These are phyloP conservation scores for Irpex sp. DNA, from an alignment of 1,284 basidiomycete species.

Conservation along the genomic window DNA sequence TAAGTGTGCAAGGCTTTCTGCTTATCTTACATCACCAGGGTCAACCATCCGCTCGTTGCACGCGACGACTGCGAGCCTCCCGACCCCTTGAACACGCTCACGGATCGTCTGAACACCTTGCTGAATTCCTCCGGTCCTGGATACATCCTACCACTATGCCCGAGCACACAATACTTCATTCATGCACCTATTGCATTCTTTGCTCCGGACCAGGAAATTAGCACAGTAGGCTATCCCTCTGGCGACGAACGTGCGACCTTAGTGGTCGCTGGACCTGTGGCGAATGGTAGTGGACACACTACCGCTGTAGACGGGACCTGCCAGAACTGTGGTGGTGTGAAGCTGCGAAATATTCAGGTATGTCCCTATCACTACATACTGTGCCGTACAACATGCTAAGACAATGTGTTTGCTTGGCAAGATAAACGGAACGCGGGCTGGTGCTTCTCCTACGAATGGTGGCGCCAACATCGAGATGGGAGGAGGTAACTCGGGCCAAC, in stretches of 20 bases:
- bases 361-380: constrained; percentile 6
- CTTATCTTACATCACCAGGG: constrained; percentile 4
- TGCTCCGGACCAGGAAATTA: constrained; percentile 71
- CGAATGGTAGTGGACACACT: constrained; percentile 58
- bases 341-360: constrained; percentile 71
- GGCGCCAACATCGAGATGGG: constrained; percentile 80
- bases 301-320: constrained; percentile 70
- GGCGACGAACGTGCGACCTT: constrained; percentile 50
- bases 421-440: constrained; percentile 65
- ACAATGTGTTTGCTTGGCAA: constrained; percentile 22
- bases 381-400: not conserved
- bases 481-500: constrained; percentile 59
- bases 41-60: constrained; percentile 12
- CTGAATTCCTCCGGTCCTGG: constrained; percentile 63
- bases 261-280: constrained; percentile 52
- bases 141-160: constrained; percentile 65
- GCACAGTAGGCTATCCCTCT: constrained; percentile 70
- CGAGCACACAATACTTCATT: constrained; percentile 56
- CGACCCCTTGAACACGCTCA: constrained; percentile 60
- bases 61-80: constrained; percentile 44
- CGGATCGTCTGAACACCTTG: constrained; percentile 63
- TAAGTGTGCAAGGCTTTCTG: not conserved
- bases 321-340: constrained; percentile 50
- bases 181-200: constrained; percentile 63
- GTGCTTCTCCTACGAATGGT: constrained; percentile 47